These are phyloP conservation scores for Termitomyces sp. DNA, from an alignment of 768 basidiomycete genomes.

Conservation along the genomic window DNA sequence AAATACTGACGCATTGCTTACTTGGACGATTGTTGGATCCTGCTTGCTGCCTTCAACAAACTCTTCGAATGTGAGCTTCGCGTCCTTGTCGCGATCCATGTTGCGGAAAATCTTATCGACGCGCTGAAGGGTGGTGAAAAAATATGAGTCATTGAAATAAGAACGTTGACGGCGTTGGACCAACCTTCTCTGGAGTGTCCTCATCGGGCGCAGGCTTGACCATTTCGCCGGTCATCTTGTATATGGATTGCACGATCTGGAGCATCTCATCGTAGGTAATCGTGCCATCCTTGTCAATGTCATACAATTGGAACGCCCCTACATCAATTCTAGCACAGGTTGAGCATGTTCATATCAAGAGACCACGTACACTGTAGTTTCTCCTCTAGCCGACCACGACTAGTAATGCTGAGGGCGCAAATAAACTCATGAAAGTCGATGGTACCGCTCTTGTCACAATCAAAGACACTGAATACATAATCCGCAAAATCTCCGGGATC, in stretches of 20 bases:
- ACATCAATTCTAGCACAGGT: constrained; percentile 16
- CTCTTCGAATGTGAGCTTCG: constrained; percentile 89
- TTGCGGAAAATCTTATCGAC: constrained; percentile 98
- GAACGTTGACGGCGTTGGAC: constrained; percentile 18
- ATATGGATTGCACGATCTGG: constrained; percentile 95
- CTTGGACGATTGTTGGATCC: constrained; percentile 99
- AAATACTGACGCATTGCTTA: constrained; percentile 18
- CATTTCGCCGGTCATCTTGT: constrained; percentile 99
- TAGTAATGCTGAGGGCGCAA: constrained; percentile 93
- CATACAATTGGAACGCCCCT: constrained; percentile 99
- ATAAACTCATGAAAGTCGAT: constrained; percentile 99
- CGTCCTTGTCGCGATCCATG: constrained; percentile 96
- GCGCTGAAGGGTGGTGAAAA: constrained; percentile 45
- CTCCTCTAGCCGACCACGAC: constrained; percentile 89
- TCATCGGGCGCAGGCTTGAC: constrained; percentile 97
- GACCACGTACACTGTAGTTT: constrained; percentile 87
- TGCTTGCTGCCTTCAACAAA: constrained; percentile 98
- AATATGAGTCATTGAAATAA: constrained; percentile 4
- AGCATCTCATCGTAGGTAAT: constrained; percentile 99
- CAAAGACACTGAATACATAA: constrained; percentile 98
- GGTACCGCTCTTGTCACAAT: constrained; percentile 90
- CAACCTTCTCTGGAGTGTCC: constrained; percentile 97
- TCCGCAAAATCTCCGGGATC: constrained; percentile 96
- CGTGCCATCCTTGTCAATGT: constrained; percentile 96
- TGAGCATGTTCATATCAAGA: constrained; percentile 5